Percentiles rank a stretch among this genome's conserved stretches.
Evolutionary conservation across 345 rosid genomes (phyloP).

Genomic region (Adansonia digitata): DNA sequence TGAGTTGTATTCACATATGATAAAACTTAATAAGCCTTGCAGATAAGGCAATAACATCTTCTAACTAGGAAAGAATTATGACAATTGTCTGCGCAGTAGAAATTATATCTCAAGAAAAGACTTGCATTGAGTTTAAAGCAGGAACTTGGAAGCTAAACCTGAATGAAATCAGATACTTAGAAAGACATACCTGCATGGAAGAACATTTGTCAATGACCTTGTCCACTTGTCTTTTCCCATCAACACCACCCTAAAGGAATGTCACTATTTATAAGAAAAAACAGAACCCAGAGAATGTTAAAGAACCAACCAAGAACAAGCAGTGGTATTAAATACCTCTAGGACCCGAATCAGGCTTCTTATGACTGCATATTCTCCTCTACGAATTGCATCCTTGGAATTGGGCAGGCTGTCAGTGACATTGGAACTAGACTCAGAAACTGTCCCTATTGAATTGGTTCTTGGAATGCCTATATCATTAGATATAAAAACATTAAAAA

Average conservation of each 20-base stretch:
- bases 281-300: conserved; percentile 19
- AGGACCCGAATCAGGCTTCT: conserved; percentile 93
- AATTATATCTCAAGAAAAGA: neutral
- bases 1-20: neutral
- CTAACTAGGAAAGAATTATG: neutral
- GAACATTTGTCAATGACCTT: conserved; percentile 98
- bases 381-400: conserved; percentile 86
- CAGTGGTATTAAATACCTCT: conserved; percentile 50
- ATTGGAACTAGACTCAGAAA: conserved; percentile 57
- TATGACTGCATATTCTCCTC: conserved; percentile 90
- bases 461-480: conserved; percentile 62
- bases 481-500: neutral
- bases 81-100: neutral
- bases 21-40: neutral
- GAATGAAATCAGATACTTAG: conserved; percentile 12
- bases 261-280: conserved; percentile 23
- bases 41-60: neutral
- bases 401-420: conserved; percentile 60
- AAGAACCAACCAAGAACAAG: conserved; percentile 19
- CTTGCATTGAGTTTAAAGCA: neutral
- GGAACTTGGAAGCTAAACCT: conserved; percentile 10
- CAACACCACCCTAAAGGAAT: conserved; percentile 82
- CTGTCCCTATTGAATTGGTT: conserved; percentile 78
- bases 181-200: conserved; percentile 81
- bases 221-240: conserved; percentile 96